Conservation (phyloP, 768 basidiomycete species). For the Boletus insuetus region DNA sequence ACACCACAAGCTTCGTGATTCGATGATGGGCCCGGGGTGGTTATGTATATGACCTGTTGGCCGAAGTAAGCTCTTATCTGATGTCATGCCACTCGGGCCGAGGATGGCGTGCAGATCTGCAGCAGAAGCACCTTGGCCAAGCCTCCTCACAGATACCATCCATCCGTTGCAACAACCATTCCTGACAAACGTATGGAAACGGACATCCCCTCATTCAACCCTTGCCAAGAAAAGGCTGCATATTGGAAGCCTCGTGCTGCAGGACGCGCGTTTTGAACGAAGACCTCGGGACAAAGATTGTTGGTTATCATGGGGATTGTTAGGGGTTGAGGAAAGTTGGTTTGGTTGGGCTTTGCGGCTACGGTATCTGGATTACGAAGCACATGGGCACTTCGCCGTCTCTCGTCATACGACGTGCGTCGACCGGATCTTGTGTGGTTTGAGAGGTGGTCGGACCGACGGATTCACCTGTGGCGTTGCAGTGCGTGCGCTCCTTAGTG, state of each 20-base stretch:
- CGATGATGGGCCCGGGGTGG: too few species aligned
- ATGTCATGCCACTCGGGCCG: background rate
- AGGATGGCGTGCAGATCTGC: background rate
- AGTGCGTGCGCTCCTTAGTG: too few species aligned
- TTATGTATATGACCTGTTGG: background rate
- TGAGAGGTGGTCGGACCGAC: background rate
- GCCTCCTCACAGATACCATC: background rate
- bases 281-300: background rate
- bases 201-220: background rate
- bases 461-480: background rate
- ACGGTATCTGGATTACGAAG: background rate
- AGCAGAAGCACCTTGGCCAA: background rate
- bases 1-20: too few species aligned
- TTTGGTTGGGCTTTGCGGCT: background rate
- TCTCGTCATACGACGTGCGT: too few species aligned
- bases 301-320: background rate
- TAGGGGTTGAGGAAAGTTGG: background rate
- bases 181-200: background rate
- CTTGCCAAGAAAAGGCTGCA: background rate
- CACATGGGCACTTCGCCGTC: background rate
- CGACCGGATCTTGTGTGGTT: too few species aligned
- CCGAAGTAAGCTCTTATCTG: too few species aligned
- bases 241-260: background rate
- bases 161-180: background rate
- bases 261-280: background rate